Evolutionary conservation across 768 basidiomycete species (phyloP), one percentile per base, ranked within the genome.

Genomic region (Lactarius trivialis): DNA sequence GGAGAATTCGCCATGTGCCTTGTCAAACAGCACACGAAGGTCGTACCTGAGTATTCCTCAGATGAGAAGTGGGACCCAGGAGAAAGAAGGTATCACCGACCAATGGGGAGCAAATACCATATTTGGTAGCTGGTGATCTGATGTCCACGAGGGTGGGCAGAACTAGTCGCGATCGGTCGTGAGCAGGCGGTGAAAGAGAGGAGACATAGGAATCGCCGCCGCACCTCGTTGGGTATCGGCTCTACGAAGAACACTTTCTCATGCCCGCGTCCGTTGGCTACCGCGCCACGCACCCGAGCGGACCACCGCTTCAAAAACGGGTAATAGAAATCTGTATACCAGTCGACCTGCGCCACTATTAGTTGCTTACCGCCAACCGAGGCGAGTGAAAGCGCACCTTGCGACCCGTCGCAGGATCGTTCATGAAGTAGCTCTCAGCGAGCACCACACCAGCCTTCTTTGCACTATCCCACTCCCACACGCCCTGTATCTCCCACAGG

Each of bases 161-260:
- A 88, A 89, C 91, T 95, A 37, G 19, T 19, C 7, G 21, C n/a
- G 4, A 12, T 12, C 24, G 14, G 32, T 43, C 3, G 19, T 41
- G 30, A 41, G 52, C 21, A 39, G 55, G 24, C 6, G 30, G 45
- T 36, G 11, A 28, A 28, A 30, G 34, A 2, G 19, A 3, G 8
- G 4, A 4, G 21, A 43, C 7, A 21, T 19, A 39, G 36, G 28
- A 28, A 55, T 17, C 60, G 3, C 19, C 4, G 19, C 28, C n/a
- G 3, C 43, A 92, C 92, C 78, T 99, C 96, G 68, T 99, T 99
- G 7, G 97, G 96, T 65, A 99, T 89, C 19, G 88, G 82, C 68
- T 96, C 96, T 0, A 86, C 79, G 66, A 96, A 91, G 0, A 88
- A 72, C 58, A 89, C 74, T 68, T 86, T 88, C 6, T 82, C 78